Evolutionary conservation across 176 grass and related monocot species (phyloP).

Genomic region (Carex myosuroides): DNA sequence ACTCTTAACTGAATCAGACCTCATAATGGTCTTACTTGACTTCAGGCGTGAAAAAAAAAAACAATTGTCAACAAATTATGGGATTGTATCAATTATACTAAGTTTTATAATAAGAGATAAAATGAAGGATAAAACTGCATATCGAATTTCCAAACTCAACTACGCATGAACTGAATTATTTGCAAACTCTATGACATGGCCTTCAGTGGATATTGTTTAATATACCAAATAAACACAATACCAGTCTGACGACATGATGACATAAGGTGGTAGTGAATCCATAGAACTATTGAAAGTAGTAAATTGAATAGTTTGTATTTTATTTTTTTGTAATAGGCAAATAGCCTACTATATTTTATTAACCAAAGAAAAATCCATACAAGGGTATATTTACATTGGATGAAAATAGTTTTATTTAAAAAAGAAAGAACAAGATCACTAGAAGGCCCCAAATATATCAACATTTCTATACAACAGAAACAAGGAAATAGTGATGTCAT

Average conservation of each 20-base stretch:
- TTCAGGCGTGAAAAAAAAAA: conserved; percentile 29
- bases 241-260: neutral
- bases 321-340: too few relatives aligned
- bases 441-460: neutral
- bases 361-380: too few relatives aligned
- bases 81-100: neutral
- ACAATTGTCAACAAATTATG: neutral
- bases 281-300: neutral
- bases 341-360: too few relatives aligned
- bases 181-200: neutral
- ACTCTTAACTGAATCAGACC: conserved; percentile 41
- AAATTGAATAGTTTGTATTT: neutral
- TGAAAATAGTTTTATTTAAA: neutral
- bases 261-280: neutral
- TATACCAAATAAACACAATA: neutral
- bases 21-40: conserved; percentile 37
- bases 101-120: neutral
- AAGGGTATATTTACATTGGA: too few relatives aligned
- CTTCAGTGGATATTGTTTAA: neutral
- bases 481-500: too few relatives aligned
- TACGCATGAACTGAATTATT: neutral
- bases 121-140: neutral
- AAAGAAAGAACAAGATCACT: neutral
- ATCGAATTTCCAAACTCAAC: neutral
- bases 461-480: neutral